Base-by-base conservation (phyloP, 2,329 filamentous ascomycete genomes). In the Basipetospora chlamydospora region DNA sequence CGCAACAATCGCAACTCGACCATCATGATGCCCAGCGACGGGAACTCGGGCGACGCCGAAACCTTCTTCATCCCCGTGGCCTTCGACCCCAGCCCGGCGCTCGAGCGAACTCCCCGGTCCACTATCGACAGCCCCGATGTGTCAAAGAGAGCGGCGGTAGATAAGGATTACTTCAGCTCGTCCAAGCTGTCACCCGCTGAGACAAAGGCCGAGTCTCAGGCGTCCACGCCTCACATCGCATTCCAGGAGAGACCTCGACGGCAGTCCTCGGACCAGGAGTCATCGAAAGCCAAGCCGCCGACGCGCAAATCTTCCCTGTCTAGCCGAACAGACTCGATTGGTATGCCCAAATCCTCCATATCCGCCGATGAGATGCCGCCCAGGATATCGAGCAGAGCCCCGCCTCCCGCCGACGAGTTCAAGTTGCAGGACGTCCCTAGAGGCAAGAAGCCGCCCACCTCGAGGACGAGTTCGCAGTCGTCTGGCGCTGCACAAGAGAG, bases 161-260 rank as follows among this genome's bases (percentile, higher is more conserved):
- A 73, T 17, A 70, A 64, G 42, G 77, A 81, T 44, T 79, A 79
- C 45, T 79, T 78, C 48, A 60, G 54, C 35, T 47, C 58, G 5
- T 42, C 59, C 23, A 67, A 64, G 50, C 50, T 56, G n/a, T 46
- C 54, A 3, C 45, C 57, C 12, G 44, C 55, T 3, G 64, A 71
- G 35, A 68, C 67, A 2, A 38, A 38, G 35, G 28, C 16, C 5
- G 35, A 38, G 15, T 38, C 35, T 13, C 60, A 63, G 38, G 54
- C 61, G 41, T 70, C 76, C 2, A 86, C 83, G 12, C 84, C 86
- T n/a, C 86, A 94, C 49, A 93, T 93, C 47, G 81, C 85, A 16
- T 92, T 86, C 52, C 85, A 93, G 53, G 84, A 93, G 49, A 90
- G 87, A 56, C 73, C 74, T 2, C 72, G 81, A 26, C 25, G 22